phyloP scores from a whole-genome alignment of 441 rosid species.

The Macaranga tanarius region DNA sequence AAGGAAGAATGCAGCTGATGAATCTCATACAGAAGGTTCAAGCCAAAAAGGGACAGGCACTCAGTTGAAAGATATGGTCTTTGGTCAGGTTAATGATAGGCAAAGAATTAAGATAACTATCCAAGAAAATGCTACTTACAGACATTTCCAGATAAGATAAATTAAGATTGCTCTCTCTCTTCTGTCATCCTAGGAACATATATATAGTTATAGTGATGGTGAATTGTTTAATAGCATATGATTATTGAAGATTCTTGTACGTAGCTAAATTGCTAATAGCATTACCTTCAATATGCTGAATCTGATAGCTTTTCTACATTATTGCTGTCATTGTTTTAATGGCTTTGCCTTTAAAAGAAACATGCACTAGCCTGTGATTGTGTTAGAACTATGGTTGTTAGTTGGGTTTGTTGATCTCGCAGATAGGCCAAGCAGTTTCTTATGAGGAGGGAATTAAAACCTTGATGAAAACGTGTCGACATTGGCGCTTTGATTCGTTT shows the following conservation, averaged over 20 bases:
- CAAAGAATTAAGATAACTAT: constrained; percentile 42
- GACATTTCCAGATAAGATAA: constrained; percentile 51
- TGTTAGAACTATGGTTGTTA: no score
- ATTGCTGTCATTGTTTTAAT: no score
- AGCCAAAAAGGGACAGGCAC: constrained; percentile 22
- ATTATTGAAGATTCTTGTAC: background rate
- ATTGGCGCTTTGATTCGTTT: no score
- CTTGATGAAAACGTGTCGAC: no score
- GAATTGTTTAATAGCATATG: background rate
- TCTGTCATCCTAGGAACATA: constrained; percentile 48
- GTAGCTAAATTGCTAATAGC: background rate
- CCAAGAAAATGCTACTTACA: constrained; percentile 42
- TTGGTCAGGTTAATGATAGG: constrained; percentile 40
- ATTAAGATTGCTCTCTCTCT: constrained; percentile 59
- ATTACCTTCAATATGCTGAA: background rate
- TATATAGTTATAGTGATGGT: background rate
- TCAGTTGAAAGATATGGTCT: constrained; percentile 38
- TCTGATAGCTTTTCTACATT: no score
- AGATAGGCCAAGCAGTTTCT: no score
- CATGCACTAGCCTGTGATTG: no score
- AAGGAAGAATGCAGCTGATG: constrained; percentile 48
- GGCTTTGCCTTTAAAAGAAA: no score
- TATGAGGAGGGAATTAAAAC: no score
- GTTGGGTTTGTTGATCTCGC: no score
- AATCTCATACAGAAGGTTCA: constrained; percentile 36